These are phyloP conservation scores for Psilocybe subaeruginosa DNA, from an alignment of 768 basidiomycete species.

Conservation along the genomic window DNA sequence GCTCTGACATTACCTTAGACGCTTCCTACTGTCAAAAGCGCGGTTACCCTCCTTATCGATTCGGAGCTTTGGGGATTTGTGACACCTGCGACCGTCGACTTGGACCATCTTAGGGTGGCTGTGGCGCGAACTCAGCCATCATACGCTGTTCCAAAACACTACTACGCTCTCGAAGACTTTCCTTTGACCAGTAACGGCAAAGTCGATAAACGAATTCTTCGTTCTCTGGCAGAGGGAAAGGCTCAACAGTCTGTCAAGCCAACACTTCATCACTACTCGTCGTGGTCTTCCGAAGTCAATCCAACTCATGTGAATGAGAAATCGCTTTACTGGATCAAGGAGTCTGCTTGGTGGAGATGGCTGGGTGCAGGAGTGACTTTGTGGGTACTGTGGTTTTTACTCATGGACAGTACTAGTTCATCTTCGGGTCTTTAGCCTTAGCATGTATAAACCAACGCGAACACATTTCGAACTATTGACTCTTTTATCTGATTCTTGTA, in stretches of 20 bases:
- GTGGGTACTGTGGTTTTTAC: background rate
- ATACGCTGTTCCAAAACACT: slow-evolving; percentile 50
- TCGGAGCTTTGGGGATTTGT: slow-evolving; percentile 50
- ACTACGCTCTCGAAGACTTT: slow-evolving; percentile 26
- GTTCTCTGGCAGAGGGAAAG: slow-evolving; percentile 21
- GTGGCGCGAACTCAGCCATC: slow-evolving; percentile 44
- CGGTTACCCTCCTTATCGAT: slow-evolving; percentile 43
- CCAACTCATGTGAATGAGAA: background rate
- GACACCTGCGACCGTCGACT: slow-evolving; percentile 37
- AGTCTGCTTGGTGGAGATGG: background rate
- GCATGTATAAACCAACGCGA: background rate
- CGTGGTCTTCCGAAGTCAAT: background rate
- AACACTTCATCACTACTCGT: background rate
- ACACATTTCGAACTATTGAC: background rate
- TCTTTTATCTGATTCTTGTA: background rate
- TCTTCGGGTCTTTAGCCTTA: background rate
- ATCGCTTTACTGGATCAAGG: background rate
- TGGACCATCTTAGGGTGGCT: slow-evolving; percentile 34
- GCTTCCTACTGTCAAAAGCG: slow-evolving; percentile 32
- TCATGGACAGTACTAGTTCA: background rate
- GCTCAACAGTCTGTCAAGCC: background rate
- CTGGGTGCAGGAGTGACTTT: background rate
- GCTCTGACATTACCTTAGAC: slow-evolving; percentile 23
- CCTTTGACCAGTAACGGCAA: slow-evolving; percentile 47
- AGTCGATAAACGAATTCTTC: slow-evolving; percentile 38